Conservation (phyloP, 768 basidiomycete species). For the Favolaschia claudopus region DNA sequence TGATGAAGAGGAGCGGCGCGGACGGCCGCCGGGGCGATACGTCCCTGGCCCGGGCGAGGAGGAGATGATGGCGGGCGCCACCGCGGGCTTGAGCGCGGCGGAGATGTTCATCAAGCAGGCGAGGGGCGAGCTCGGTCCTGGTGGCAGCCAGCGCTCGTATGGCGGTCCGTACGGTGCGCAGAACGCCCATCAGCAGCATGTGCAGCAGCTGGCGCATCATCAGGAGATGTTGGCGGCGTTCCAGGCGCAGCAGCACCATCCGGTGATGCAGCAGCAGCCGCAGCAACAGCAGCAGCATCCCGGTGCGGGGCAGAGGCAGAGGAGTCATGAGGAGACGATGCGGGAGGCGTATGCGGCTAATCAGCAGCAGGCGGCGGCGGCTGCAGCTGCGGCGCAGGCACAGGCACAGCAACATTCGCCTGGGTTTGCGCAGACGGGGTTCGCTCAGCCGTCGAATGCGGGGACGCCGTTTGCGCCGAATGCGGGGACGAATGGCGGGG, state of each 20-base stretch:
- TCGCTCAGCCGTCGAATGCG: slow-evolving; percentile 11
- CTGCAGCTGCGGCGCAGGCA: slow-evolving; percentile 29
- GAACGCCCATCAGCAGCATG: slow-evolving; percentile 2
- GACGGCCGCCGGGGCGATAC: slow-evolving; percentile 20
- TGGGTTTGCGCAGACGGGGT: slow-evolving; percentile 4
- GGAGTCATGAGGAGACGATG: slow-evolving; percentile 43
- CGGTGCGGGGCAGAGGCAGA: slow-evolving; percentile 29
- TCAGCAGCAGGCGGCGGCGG: slow-evolving; percentile 34
- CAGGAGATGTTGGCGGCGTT: slow-evolving; percentile 39
- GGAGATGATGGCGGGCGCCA: slow-evolving; percentile 30
- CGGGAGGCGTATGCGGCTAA: slow-evolving; percentile 39
- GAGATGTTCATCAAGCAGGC: slow-evolving; percentile 75
- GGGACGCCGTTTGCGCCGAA: too few relatives aligned
- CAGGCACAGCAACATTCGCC: slow-evolving; percentile 25
- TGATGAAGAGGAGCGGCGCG: slow-evolving; percentile 42
- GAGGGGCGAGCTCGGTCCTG: slow-evolving; percentile 56
- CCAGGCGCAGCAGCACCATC: slow-evolving; percentile 22
- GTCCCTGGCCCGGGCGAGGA: slow-evolving; percentile 14
- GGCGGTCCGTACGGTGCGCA: background rate
- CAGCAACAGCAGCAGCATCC: slow-evolving; percentile 17
- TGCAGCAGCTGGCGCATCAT: slow-evolving; percentile 34
- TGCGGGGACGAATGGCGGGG: slow-evolving; percentile 35
- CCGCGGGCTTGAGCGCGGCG: slow-evolving; percentile 55
- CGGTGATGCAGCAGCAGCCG: too few relatives aligned
- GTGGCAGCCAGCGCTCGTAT: slow-evolving; percentile 35